Percentiles rank a stretch among this genome's conserved stretches.
Evolutionary conservation across 1,284 basidiomycete genomes (phyloP).

Genomic region (Volvariella surrecta): DNA sequence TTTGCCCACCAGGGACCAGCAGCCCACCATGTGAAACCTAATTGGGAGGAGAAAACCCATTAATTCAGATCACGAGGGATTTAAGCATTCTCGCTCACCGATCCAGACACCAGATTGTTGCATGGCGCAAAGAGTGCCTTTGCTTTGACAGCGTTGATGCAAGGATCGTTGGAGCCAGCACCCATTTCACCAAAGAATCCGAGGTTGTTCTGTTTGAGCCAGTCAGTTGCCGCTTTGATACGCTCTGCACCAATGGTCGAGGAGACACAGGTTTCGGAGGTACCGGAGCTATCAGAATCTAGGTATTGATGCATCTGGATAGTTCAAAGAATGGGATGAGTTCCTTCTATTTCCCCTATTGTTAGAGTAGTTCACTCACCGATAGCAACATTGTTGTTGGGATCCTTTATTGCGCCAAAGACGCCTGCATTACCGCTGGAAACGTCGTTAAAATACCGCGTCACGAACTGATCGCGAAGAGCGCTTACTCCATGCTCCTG

Average conservation of each 20-base stretch:
- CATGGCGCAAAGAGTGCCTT: constrained; percentile 49
- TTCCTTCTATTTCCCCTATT: neutral
- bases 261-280: constrained; percentile 44
- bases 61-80: neutral
- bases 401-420: constrained; percentile 46
- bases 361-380: constrained; percentile 22
- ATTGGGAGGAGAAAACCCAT: neutral
- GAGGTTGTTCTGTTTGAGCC: constrained; percentile 50
- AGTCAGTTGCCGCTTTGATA: constrained; percentile 43
- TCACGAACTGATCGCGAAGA: neutral
- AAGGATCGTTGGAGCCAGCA: constrained; percentile 42
- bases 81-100: constrained; percentile 26
- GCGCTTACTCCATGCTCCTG: constrained; percentile 30
- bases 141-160: constrained; percentile 43
- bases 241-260: constrained; percentile 52
- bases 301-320: constrained; percentile 66
- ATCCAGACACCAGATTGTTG: constrained; percentile 54
- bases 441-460: constrained; percentile 31
- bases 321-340: neutral
- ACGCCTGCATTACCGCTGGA: constrained; percentile 46
- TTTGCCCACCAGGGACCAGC: constrained; percentile 55
- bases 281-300: constrained; percentile 57
- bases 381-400: constrained; percentile 54
- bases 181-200: constrained; percentile 61
- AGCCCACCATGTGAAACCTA: constrained; percentile 44